phyloP scores from a whole-genome alignment of 2,329 filamentous ascomycete genomes.

The Sclerotinia subarctica region DNA sequence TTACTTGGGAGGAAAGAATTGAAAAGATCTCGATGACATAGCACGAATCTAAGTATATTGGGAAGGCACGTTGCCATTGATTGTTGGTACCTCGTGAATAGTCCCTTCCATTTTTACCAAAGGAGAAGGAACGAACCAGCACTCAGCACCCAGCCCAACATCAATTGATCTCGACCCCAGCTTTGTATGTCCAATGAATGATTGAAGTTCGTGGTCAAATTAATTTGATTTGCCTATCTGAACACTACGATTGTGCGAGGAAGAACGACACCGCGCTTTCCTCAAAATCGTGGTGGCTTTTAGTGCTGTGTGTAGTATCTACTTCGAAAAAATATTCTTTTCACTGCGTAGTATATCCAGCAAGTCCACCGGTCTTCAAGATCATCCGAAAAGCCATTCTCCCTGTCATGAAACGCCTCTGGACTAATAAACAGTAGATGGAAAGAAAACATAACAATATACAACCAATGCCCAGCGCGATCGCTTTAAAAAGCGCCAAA shows the following conservation, averaged over 20 bases:
- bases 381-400: conserved; percentile 16
- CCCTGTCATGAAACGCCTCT: conserved; percentile 25
- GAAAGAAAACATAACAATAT: conserved; percentile 20
- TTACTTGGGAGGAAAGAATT: background rate
- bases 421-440: conserved; percentile 21
- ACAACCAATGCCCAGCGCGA: conserved; percentile 12
- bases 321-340: conserved; percentile 24
- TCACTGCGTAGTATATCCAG: conserved; percentile 32
- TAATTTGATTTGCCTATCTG: conserved; percentile 20
- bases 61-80: background rate
- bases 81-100: background rate
- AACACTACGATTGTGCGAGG: conserved; percentile 15
- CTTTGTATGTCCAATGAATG: background rate
- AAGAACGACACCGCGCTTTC: background rate
- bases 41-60: background rate
- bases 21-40: background rate
- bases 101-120: background rate
- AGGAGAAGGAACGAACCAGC: background rate
- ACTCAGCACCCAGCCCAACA: background rate
- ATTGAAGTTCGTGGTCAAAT: conserved; percentile 18
- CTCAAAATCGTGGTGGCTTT: conserved; percentile 7
- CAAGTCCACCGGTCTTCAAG: conserved; percentile 18
- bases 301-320: conserved; percentile 23
- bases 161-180: background rate
- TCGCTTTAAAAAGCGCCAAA: conserved; percentile 34